Conservation (phyloP, 371 early-diverging fungal species). For the Apophysomyces ossiformis region DNA sequence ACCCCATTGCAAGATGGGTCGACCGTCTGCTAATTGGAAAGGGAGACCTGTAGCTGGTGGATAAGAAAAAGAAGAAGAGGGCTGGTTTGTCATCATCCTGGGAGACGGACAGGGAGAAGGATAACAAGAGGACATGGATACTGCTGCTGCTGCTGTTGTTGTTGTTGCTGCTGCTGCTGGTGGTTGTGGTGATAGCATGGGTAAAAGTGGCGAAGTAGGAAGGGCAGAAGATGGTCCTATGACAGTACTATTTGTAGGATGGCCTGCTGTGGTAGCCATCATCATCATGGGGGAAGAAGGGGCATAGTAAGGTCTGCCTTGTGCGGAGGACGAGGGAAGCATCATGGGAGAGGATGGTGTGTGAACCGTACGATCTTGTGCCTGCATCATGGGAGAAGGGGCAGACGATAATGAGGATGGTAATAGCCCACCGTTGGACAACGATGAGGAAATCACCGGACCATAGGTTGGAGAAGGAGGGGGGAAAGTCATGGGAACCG, state of each 20-base stretch:
- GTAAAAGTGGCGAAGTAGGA: conserved; percentile 11
- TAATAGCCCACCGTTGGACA: neutral
- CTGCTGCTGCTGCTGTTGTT: no score
- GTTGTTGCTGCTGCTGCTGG: no score
- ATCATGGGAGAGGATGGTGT: conserved; percentile 18
- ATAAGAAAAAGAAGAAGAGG: neutral
- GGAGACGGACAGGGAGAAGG: neutral
- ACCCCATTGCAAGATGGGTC: conserved; percentile 46
- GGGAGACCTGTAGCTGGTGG: conserved; percentile 17
- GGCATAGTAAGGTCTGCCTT: neutral
- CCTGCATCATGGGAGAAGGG: conserved; percentile 23
- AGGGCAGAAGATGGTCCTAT: conserved; percentile 9
- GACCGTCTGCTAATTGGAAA: conserved; percentile 33
- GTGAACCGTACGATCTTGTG: conserved; percentile 9
- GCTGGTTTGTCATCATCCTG: neutral
- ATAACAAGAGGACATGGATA: neutral
- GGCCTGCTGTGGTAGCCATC: neutral
- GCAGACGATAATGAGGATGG: conserved; percentile 8
- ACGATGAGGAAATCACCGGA: neutral
- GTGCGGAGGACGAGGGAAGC: neutral
- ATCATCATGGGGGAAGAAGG: conserved; percentile 17
- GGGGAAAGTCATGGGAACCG: neutral
- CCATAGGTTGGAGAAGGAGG: conserved; percentile 25
- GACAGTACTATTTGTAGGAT: no score
- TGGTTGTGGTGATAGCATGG: neutral